Conservation (phyloP, 2,329 filamentous ascomycete species). For the Colletotrichum lindemuthianum region DNA sequence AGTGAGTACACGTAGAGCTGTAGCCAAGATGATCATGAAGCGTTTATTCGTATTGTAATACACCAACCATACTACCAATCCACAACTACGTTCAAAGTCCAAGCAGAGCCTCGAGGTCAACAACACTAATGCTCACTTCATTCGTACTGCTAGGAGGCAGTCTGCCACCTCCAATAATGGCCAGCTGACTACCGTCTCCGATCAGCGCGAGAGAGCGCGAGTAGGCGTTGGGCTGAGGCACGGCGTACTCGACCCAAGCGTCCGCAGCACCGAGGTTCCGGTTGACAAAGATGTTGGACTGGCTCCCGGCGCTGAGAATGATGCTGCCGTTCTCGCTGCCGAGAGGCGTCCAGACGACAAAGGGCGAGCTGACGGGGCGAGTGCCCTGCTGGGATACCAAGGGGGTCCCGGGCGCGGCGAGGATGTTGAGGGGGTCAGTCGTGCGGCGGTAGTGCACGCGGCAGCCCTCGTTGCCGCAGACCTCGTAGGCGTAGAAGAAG, state of each 20-base stretch:
- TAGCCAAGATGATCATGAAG: background rate
- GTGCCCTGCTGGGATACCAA: constrained; percentile 46
- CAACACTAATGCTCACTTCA: constrained; percentile 50
- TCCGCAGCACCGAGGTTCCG: constrained; percentile 48
- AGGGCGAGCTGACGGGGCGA: constrained; percentile 49
- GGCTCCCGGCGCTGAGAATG: constrained; percentile 53
- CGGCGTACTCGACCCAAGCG: constrained; percentile 50
- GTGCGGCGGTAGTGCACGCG: constrained; percentile 58
- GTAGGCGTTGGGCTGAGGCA: constrained; percentile 50
- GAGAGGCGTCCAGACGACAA: constrained; percentile 56
- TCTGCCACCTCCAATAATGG: constrained; percentile 56
- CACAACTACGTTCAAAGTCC: constrained; percentile 1
- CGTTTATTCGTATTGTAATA: background rate
- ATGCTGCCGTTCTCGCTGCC: constrained; percentile 55
- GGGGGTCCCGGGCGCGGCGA: constrained; percentile 42
- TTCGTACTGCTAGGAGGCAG: constrained; percentile 59
- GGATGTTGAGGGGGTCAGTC: constrained; percentile 49
- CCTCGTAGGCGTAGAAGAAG: constrained; percentile 74
- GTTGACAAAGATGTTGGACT: constrained; percentile 54
- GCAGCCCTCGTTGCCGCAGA: constrained; percentile 58
- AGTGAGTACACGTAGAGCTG: background rate
- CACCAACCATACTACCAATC: background rate
- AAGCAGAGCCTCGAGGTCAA: constrained; percentile 40
- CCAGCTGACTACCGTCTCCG: constrained; percentile 44
- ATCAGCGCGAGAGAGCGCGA: constrained; percentile 50